Conservation (phyloP, 1,284 basidiomycete species). For the Entoloma clypeatum region DNA sequence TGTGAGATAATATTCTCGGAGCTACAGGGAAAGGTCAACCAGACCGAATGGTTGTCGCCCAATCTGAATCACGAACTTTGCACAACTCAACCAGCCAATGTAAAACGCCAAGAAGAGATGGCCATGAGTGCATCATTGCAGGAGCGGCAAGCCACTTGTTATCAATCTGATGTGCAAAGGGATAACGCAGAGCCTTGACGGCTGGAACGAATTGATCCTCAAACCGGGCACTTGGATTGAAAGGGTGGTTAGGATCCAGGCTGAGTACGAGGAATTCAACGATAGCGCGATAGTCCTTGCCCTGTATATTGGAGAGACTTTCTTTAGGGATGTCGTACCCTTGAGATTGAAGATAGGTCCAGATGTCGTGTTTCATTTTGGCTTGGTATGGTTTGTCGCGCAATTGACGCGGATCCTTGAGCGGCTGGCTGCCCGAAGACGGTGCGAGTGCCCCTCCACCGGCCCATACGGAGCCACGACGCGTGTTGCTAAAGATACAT, state of each 20-base stretch:
- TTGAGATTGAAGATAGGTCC: slow-evolving; percentile 57
- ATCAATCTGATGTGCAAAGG: slow-evolving; percentile 68
- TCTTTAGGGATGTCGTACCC: slow-evolving; percentile 65
- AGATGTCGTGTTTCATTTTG: slow-evolving; percentile 73
- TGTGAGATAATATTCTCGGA: slow-evolving; percentile 50
- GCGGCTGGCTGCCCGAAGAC: slow-evolving; percentile 45
- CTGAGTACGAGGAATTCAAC: slow-evolving; percentile 75
- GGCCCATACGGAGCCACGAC: slow-evolving; percentile 66
- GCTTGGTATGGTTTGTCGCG: slow-evolving; percentile 69
- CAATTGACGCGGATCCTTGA: slow-evolving; percentile 72
- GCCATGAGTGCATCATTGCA: slow-evolving; percentile 84
- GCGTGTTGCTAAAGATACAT: slow-evolving; percentile 41
- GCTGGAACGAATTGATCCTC: slow-evolving; percentile 80
- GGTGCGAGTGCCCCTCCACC: slow-evolving; percentile 43
- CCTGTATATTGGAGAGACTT: slow-evolving; percentile 69
- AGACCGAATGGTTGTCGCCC: background rate
- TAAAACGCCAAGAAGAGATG: slow-evolving; percentile 72
- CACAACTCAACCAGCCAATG: slow-evolving; percentile 85
- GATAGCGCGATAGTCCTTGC: slow-evolving; percentile 78
- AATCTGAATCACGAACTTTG: slow-evolving; percentile 46
- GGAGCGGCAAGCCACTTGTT: slow-evolving; percentile 82
- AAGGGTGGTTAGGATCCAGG: slow-evolving; percentile 64
- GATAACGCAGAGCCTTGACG: slow-evolving; percentile 74
- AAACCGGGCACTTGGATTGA: slow-evolving; percentile 55
- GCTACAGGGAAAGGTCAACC: slow-evolving; percentile 22